These are phyloP conservation scores for Lithospermum erythrorhizon DNA, from an alignment of 257 asterid species.

Conservation along the genomic window DNA sequence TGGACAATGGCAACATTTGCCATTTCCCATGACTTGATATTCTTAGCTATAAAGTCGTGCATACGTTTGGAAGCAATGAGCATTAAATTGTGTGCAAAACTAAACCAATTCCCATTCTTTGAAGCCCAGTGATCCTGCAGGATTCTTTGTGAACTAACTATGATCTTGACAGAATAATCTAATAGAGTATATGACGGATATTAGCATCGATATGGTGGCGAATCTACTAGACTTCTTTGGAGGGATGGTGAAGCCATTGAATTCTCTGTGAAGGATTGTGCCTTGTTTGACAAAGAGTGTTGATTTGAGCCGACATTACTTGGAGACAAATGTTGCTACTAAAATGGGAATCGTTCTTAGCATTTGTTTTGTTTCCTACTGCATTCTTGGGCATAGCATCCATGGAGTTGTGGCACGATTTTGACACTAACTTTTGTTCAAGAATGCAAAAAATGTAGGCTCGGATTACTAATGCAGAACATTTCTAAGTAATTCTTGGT, in stretches of 20 bases:
- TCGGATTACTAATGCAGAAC: too few relatives aligned
- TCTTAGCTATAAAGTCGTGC: conserved; percentile 41
- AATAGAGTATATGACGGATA: conserved; percentile 55
- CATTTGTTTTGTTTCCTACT: conserved; percentile 83
- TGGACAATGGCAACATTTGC: conserved; percentile 42
- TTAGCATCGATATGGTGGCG: conserved; percentile 59
- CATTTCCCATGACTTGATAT: conserved; percentile 26
- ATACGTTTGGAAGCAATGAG: conserved; percentile 47
- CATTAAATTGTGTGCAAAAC: conserved; percentile 53
- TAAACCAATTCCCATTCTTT: conserved; percentile 87
- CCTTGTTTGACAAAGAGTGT: conserved; percentile 75
- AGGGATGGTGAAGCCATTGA: conserved; percentile 55
- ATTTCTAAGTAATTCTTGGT: too few relatives aligned
- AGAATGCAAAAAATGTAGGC: too few relatives aligned
- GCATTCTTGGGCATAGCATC: conserved; percentile 62
- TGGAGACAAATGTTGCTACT: conserved; percentile 50
- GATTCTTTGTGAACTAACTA: conserved; percentile 52
- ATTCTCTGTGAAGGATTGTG: conserved; percentile 41
- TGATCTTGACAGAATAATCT: conserved; percentile 29
- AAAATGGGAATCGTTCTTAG: conserved; percentile 62
- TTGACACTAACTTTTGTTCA: conserved; percentile 64
- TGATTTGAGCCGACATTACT: conserved; percentile 63
- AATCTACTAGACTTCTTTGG: conserved; percentile 66
- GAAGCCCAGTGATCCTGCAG: conserved; percentile 68
- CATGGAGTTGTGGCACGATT: conserved; percentile 45